Percentiles rank a stretch among this genome's conserved stretches.
These are phyloP conservation scores for Mucor lusitanicus DNA, from an alignment of 371 early-diverging fungal genomes.

Conservation along the genomic window DNA sequence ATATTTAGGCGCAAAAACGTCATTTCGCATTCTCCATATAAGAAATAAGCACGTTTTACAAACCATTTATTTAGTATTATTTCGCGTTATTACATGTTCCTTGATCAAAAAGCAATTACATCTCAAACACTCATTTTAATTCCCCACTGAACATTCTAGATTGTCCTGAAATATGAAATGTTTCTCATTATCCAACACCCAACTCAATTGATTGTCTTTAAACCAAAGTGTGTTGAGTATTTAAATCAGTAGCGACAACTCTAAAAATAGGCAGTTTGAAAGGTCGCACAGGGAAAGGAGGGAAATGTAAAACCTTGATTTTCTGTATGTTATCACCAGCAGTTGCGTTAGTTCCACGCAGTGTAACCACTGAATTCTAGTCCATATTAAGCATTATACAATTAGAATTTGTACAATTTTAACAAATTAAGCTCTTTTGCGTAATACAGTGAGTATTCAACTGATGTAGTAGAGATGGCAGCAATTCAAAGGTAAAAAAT, in stretches of 20 bases:
- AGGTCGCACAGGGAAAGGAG: background rate
- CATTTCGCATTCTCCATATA: no score
- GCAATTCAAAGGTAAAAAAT: no score
- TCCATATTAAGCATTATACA: background rate
- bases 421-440: background rate
- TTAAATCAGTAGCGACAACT: no score
- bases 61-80: background rate
- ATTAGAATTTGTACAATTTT: background rate
- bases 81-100: background rate
- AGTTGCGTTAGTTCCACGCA: background rate
- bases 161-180: background rate
- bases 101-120: background rate
- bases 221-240: no score
- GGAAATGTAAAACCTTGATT: background rate
- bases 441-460: no score
- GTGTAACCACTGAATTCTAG: background rate
- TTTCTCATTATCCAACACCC: background rate
- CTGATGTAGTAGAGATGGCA: no score
- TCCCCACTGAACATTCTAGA: background rate
- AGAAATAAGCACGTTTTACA: background rate
- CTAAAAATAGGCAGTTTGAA: background rate
- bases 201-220: no score
- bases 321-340: background rate
- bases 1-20: no score
- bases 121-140: background rate